Evolutionary conservation across 441 rosid genomes (phyloP).

Genomic region (Syzygium syzygioides): DNA sequence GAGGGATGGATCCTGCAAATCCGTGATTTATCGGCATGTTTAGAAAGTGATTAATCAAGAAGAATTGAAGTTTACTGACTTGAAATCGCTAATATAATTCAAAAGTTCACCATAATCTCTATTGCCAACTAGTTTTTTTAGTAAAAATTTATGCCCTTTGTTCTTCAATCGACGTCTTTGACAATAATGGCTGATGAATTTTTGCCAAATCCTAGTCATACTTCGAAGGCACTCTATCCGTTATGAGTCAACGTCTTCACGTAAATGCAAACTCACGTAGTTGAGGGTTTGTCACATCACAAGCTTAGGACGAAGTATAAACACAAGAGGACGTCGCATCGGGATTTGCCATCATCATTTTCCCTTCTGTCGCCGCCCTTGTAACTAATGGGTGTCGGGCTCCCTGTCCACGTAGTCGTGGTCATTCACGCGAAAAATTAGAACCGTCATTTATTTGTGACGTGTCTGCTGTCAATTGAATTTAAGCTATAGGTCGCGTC

Average conservation of each 20-base stretch:
- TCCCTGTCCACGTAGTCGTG: background rate
- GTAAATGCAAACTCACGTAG: background rate
- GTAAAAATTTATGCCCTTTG: fast-evolving
- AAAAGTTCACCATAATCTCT: background rate
- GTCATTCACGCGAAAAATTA: background rate
- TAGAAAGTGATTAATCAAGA: background rate
- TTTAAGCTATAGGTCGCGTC: background rate
- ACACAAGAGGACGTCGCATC: background rate
- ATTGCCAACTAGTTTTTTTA: background rate
- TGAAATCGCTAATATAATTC: background rate
- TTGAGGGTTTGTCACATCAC: background rate
- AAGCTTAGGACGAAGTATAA: too few relatives aligned
- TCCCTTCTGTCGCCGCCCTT: background rate
- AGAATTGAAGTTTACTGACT: background rate
- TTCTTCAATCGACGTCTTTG: background rate
- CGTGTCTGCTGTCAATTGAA: background rate
- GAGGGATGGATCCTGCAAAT: background rate
- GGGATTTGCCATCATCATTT: background rate
- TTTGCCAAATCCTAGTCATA: background rate
- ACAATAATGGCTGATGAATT: background rate
- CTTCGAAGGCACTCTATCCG: too few relatives aligned
- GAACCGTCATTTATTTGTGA: background rate
- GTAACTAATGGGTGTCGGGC: background rate
- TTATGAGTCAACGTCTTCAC: background rate
- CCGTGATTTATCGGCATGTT: background rate